A percentile compares a stretch with the other conserved stretches of the same genome.
Evolutionary conservation across 176 grass and related monocot species (phyloP).

Genomic region (Coix lacrymajobi): DNA sequence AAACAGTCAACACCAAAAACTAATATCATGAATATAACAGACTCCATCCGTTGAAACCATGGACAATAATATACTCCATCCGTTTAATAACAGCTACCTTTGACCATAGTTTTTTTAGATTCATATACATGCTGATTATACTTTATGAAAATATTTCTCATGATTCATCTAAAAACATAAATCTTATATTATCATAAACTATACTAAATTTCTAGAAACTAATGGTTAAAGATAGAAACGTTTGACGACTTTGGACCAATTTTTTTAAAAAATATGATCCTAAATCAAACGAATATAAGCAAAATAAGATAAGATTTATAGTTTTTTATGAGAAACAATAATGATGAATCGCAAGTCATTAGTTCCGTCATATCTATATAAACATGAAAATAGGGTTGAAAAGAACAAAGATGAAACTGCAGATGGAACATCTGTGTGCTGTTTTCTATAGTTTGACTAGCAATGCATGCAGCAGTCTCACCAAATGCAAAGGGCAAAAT

Average conservation of each 20-base stretch:
- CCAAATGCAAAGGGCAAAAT: slow-evolving; percentile 2
- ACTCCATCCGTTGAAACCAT: neutral
- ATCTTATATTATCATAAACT: neutral
- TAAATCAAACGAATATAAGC: neutral
- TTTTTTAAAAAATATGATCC: neutral
- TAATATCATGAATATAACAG: neutral
- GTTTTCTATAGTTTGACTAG: neutral
- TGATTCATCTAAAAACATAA: neutral
- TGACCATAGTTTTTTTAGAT: no score
- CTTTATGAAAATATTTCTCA: neutral
- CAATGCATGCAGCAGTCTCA: neutral
- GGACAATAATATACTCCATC: no score
- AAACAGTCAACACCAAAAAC: neutral
- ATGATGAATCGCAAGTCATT: neutral
- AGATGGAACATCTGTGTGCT: neutral
- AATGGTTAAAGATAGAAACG: no score
- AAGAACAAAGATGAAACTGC: neutral
- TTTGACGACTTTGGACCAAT: neutral
- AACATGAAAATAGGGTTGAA: neutral
- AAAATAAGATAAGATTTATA: neutral
- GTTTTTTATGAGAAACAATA: neutral
- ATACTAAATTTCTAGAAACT: neutral
- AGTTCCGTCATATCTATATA: neutral
- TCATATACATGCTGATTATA: neutral
- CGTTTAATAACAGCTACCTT: no score